Percentiles rank a stretch among this genome's conserved stretches.
phyloP scores from a whole-genome alignment of 495 filamentous ascomycete species.

The Letharia columbiana region DNA sequence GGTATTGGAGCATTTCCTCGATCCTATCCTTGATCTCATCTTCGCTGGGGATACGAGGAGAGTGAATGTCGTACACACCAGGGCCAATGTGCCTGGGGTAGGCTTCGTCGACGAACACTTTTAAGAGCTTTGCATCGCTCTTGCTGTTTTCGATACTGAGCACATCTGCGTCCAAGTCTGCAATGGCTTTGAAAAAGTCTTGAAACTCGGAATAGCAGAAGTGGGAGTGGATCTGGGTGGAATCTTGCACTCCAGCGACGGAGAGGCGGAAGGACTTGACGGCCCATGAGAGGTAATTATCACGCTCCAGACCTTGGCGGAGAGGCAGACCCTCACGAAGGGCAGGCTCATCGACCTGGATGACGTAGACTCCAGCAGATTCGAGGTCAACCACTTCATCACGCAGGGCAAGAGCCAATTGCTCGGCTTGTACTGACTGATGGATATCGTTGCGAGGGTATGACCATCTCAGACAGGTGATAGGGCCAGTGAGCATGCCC shows the following conservation, averaged over 20 bases:
- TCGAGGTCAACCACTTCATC: conserved; percentile 98
- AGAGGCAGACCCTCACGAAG: conserved; percentile 98
- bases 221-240: conserved; percentile 98
- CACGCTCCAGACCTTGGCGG: conserved; percentile 80
- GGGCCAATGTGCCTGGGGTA: conserved; percentile 97
- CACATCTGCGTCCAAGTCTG: conserved; percentile 94
- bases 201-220: conserved; percentile 99
- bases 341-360: conserved; percentile 98
- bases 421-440: conserved; percentile 97
- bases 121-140: conserved; percentile 96
- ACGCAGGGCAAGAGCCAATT: conserved; percentile 93
- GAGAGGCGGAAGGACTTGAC: conserved; percentile 94
- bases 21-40: conserved; percentile 96
- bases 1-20: conserved; percentile 91
- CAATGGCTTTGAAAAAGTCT: conserved; percentile 99
- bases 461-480: conserved; percentile 97
- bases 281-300: conserved; percentile 92
- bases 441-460: conserved; percentile 99
- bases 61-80: conserved; percentile 99
- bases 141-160: conserved; percentile 99
- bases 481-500: conserved; percentile 98
- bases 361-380: conserved; percentile 88
- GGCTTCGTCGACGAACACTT: conserved; percentile 93
- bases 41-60: conserved; percentile 87
- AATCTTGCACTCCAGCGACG: conserved; percentile 80